A percentile compares a stretch with the other conserved stretches of the same genome.
phyloP scores from a whole-genome alignment of 2,329 filamentous ascomycete species.

The Fusarium marasasianum region DNA sequence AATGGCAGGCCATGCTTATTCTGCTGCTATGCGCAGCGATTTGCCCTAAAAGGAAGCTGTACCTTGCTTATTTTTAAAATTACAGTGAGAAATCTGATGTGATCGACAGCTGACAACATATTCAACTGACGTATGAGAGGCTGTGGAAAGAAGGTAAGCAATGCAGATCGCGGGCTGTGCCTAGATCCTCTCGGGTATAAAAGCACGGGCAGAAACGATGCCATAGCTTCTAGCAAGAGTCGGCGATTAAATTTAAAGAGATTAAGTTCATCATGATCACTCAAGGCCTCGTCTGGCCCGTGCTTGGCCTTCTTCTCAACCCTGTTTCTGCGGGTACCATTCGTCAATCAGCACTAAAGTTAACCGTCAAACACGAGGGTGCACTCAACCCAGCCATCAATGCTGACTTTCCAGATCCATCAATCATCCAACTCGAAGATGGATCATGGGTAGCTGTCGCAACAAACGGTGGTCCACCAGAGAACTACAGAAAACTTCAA shows the following conservation, averaged over 20 bases:
- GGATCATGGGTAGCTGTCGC: slow-evolving; percentile 18
- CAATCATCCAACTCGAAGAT: slow-evolving; percentile 2
- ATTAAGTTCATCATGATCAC: not conserved
- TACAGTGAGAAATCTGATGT: not conserved
- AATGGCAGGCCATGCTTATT: not conserved
- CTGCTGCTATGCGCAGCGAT: not conserved
- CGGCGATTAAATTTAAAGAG: rapidly evolving
- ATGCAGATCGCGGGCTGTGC: not conserved
- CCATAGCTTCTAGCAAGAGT: not conserved
- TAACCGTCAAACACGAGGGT: slow-evolving; percentile 4
- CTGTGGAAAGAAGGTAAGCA: not conserved
- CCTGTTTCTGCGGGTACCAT: not conserved
- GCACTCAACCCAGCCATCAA: not conserved
- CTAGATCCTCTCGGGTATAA: not conserved
- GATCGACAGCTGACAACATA: not conserved
- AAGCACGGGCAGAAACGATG: rapidly evolving
- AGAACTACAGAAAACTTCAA: not conserved
- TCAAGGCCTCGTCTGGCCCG: not conserved
- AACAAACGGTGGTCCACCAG: not conserved
- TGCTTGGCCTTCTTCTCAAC: not conserved
- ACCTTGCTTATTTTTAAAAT: not conserved
- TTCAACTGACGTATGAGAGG: not conserved
- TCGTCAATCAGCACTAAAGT: not conserved
- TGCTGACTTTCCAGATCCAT: slow-evolving; percentile 17
- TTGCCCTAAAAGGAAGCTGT: not conserved